A percentile compares a stretch with the other conserved stretches of the same genome.
Conservation (phyloP, 225 moss, liverwort and hornwort species). For the Bryoerythrophyllum caledonicum region DNA sequence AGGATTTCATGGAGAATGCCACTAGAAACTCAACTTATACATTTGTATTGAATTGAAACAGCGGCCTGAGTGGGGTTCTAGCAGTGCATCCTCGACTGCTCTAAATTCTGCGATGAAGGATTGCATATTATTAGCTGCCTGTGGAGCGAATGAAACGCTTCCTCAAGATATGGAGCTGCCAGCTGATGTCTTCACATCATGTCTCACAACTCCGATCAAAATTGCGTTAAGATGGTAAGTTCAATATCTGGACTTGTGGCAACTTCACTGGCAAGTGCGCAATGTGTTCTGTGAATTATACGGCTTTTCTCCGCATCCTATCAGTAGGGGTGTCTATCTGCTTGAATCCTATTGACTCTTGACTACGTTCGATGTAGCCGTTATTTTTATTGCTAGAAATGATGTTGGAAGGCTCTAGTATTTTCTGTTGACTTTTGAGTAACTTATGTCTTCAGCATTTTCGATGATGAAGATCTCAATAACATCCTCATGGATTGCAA, state of each 20-base stretch:
- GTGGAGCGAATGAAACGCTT: slow-evolving; percentile 74
- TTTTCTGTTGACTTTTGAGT: background rate
- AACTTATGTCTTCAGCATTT: background rate
- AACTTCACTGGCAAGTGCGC: background rate
- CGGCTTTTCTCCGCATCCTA: slow-evolving; percentile 3
- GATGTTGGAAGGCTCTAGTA: background rate
- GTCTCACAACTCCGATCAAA: slow-evolving; percentile 88
- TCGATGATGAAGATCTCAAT: background rate
- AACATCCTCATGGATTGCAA: background rate
- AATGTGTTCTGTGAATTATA: background rate
- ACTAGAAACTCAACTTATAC: background rate
- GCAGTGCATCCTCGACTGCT: slow-evolving; percentile 40
- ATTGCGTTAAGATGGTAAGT: slow-evolving; percentile 80
- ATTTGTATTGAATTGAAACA: slow-evolving; percentile 28
- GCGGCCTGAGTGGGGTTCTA: slow-evolving; percentile 69
- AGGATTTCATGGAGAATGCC: background rate
- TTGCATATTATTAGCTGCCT: slow-evolving; percentile 81
- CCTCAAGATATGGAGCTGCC: slow-evolving; percentile 85
- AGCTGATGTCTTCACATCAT: slow-evolving; percentile 87
- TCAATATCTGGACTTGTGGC: background rate
- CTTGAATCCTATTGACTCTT: background rate
- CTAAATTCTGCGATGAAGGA: slow-evolving; percentile 62
- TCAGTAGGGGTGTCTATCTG: background rate
- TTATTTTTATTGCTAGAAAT: background rate
- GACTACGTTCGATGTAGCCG: background rate